A percentile compares a stretch with the other conserved stretches of the same genome.
phyloP scores from a whole-genome alignment of 805 yeast genomes.

The Pichia exigua region DNA sequence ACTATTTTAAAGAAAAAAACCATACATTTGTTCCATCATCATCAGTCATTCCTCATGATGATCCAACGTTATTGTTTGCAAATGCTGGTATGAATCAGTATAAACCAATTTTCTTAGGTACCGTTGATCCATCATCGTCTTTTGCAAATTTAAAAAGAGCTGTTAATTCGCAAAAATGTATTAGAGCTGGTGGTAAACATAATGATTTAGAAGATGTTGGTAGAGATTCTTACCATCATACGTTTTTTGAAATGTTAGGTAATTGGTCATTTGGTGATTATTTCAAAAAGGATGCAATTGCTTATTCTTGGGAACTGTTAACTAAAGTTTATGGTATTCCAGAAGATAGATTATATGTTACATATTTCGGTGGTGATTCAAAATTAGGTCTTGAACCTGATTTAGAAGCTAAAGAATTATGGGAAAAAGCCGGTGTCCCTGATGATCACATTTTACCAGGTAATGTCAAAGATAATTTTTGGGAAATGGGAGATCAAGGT shows the following conservation, averaged over 20 bases:
- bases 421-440: slow-evolving; percentile 83
- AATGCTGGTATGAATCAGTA: slow-evolving; percentile 99
- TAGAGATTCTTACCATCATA: slow-evolving; percentile 94
- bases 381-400: slow-evolving; percentile 82
- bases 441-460: slow-evolving; percentile 95
- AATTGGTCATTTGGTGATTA: slow-evolving; percentile 99
- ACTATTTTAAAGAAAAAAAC: slow-evolving; percentile 57
- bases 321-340: slow-evolving; percentile 79
- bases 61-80: slow-evolving; percentile 92
- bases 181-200: slow-evolving; percentile 99
- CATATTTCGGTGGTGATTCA: slow-evolving; percentile 93
- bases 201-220: slow-evolving; percentile 98
- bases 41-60: slow-evolving; percentile 95
- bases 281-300: slow-evolving; percentile 89
- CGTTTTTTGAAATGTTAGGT: slow-evolving; percentile 98
- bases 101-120: slow-evolving; percentile 94
- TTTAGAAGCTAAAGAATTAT: slow-evolving; percentile 80
- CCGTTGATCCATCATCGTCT: slow-evolving; percentile 91
- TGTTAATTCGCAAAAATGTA: slow-evolving; percentile 94
- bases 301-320: slow-evolving; percentile 84
- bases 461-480: slow-evolving; percentile 81
- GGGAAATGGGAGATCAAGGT: slow-evolving; percentile 99
- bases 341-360: slow-evolving; percentile 77
- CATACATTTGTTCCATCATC: slow-evolving; percentile 90
- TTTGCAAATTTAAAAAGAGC: slow-evolving; percentile 82